Evolutionary conservation across 1,284 basidiomycete species (phyloP).

Genomic region (Papiliotrema nemorosa): DNA sequence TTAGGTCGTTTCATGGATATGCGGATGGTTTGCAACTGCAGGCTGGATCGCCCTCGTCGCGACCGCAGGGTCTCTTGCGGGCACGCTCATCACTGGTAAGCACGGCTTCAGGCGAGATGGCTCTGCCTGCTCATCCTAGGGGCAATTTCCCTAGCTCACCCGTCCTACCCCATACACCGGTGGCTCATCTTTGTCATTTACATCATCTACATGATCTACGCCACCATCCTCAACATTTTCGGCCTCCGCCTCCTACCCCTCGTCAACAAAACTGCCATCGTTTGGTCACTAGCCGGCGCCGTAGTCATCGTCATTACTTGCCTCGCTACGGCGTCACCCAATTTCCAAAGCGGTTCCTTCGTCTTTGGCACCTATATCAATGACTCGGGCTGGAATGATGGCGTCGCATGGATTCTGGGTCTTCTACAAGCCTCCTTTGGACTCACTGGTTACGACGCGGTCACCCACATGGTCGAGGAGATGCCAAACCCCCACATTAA

Average conservation of each 20-base stretch:
- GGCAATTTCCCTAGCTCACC: conserved; percentile 38
- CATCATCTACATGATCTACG: conserved; percentile 20
- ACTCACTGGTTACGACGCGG: conserved; percentile 40
- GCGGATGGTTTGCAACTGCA: conserved; percentile 5
- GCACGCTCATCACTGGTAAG: conserved; percentile 9
- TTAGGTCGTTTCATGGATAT: conserved; percentile 7
- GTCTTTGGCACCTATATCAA: conserved; percentile 49
- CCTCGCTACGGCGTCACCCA: conserved; percentile 35
- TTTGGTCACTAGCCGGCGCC: conserved; percentile 41
- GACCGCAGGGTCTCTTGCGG: conserved; percentile 4
- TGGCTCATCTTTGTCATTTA: conserved; percentile 29
- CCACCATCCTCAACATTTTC: conserved; percentile 34
- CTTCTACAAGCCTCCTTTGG: conserved; percentile 48
- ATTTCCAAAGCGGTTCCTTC: conserved; percentile 43
- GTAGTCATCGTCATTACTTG: conserved; percentile 46
- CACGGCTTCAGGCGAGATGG: too few relatives aligned
- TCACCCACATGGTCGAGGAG: conserved; percentile 26
- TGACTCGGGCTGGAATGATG: conserved; percentile 50
- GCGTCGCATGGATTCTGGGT: conserved; percentile 50
- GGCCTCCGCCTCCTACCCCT: conserved; percentile 28
- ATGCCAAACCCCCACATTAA: conserved; percentile 6
- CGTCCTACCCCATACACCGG: conserved; percentile 22
- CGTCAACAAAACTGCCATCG: conserved; percentile 34
- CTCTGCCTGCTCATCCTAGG: conserved; percentile 3
- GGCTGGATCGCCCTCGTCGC: conserved; percentile 15